phyloP scores from a whole-genome alignment of 257 asterid genomes.

The Echium plantagineum region DNA sequence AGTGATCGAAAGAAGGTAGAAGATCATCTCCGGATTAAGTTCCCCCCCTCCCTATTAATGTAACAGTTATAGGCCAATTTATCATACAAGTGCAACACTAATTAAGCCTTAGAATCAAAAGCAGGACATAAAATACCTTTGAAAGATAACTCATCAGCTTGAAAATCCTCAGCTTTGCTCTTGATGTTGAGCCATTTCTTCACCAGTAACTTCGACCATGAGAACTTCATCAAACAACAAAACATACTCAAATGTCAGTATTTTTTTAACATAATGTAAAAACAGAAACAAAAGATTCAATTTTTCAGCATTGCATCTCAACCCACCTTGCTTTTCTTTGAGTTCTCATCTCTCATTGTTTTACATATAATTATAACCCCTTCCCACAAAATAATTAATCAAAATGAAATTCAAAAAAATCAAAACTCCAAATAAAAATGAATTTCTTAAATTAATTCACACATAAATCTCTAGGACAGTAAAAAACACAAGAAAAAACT shows the following conservation, averaged over 20 bases:
- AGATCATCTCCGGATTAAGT: neutral
- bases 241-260: conserved; percentile 19
- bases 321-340: conserved; percentile 83
- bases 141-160: conserved; percentile 67
- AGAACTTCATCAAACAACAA: conserved; percentile 34
- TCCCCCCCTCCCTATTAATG: neutral
- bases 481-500: neutral
- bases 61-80: neutral
- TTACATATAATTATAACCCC: conserved; percentile 39
- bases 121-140: conserved; percentile 31
- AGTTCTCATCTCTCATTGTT: conserved; percentile 80
- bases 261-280: conserved; percentile 20
- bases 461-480: conserved; percentile 1
- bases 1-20: too few species aligned
- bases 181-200: conserved; percentile 94
- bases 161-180: conserved; percentile 78
- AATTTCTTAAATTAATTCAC: conserved; percentile 10
- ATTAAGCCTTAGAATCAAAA: neutral
- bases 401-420: conserved; percentile 13
- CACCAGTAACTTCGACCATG: conserved; percentile 84
- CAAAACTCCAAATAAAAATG: conserved; percentile 6
- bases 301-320: conserved; percentile 1
- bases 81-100: neutral
- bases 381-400: conserved; percentile 4
- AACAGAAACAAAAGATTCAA: conserved; percentile 8